These are phyloP conservation scores for Dothistroma pini DNA, from an alignment of 2,329 filamentous ascomycete genomes.

Conservation along the genomic window DNA sequence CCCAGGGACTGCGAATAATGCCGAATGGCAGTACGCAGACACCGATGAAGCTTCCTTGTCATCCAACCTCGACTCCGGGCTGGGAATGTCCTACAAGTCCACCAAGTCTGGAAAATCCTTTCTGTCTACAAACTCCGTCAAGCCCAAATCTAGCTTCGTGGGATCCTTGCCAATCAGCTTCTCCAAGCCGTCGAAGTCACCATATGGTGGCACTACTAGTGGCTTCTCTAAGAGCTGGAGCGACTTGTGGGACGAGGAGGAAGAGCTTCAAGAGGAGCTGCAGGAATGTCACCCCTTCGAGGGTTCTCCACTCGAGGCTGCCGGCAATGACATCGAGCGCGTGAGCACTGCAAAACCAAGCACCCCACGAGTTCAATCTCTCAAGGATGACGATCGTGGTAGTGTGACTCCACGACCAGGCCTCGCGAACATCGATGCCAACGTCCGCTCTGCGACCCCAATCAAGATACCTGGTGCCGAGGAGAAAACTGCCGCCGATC, in stretches of 20 bases:
- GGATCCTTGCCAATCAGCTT: constrained; percentile 67
- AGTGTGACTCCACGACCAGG: constrained; percentile 50
- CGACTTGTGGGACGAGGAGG: constrained; percentile 96
- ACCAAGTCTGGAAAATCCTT: constrained; percentile 44
- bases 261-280: constrained; percentile 66
- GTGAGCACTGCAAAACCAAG: constrained; percentile 50
- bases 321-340: constrained; percentile 38
- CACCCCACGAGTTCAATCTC: constrained; percentile 47
- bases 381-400: constrained; percentile 48
- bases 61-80: constrained; percentile 77
- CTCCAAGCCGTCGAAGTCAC: constrained; percentile 52
- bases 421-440: constrained; percentile 53
- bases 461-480: constrained; percentile 31
- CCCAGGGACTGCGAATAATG: constrained; percentile 66
- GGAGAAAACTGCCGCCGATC: constrained; percentile 49
- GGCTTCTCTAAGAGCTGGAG: constrained; percentile 98
- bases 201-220: constrained; percentile 24
- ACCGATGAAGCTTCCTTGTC: constrained; percentile 75
- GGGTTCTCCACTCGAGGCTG: constrained; percentile 37
- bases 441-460: constrained; percentile 39
- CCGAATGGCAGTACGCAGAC: constrained; percentile 69
- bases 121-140: constrained; percentile 46
- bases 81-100: constrained; percentile 78
- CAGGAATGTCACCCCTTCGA: constrained; percentile 50
- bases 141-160: constrained; percentile 66